phyloP scores from a whole-genome alignment of 129 eudicot genomes.

The Dittrichia graveolens region DNA sequence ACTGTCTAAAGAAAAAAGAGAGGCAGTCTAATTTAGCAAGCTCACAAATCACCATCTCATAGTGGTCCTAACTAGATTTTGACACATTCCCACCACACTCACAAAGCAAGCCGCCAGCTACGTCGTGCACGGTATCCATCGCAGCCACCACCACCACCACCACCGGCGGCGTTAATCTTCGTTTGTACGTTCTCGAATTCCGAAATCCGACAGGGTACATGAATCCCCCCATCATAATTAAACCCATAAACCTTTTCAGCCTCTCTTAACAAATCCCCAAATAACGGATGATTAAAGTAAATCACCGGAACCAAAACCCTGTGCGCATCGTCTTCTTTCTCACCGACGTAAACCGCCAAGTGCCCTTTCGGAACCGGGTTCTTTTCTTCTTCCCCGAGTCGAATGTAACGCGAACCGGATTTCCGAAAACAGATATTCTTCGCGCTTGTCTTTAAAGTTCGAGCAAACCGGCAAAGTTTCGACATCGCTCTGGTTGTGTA shows the following conservation, averaged over 20 bases:
- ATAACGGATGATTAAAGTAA: conserved; percentile 72
- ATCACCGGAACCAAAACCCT: conserved; percentile 76
- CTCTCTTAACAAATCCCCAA: conserved; percentile 63
- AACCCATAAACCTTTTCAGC: conserved; percentile 76
- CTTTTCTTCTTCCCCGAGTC: conserved; percentile 41
- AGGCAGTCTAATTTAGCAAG: conserved; percentile 24
- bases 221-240: conserved; percentile 72
- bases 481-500: conserved; percentile 37
- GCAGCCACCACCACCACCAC: conserved; percentile 24
- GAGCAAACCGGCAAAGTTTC: conserved; percentile 45
- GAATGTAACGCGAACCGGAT: conserved; percentile 36
- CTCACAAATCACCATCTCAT: conserved; percentile 24
- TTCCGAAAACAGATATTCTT: conserved; percentile 34
- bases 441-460: conserved; percentile 41
- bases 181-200: conserved; percentile 63
- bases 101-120: conserved; percentile 38
- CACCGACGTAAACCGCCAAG: conserved; percentile 76
- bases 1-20: background rate
- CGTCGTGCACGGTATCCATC: conserved; percentile 35
- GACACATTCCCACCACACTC: conserved; percentile 13
- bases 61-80: background rate
- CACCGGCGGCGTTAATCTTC: conserved; percentile 54
- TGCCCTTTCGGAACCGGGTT: conserved; percentile 66
- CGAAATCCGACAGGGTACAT: conserved; percentile 72
- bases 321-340: conserved; percentile 48